Base-by-base conservation (phyloP, 2,329 filamentous ascomycete genomes). In the Curvularia eragrostidis region DNA sequence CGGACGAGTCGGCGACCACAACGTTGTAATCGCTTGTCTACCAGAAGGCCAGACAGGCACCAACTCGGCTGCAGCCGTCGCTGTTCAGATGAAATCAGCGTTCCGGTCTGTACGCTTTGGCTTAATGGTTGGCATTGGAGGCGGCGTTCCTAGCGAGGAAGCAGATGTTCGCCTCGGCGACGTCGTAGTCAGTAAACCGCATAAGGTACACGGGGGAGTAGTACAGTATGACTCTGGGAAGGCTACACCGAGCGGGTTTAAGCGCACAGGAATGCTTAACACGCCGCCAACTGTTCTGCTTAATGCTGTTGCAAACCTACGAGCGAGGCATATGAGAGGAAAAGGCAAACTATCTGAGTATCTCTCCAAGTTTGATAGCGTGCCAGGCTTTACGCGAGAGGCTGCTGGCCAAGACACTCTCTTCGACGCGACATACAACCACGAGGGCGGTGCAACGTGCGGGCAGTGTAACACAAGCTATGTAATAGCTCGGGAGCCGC, bases 61-160 rank as follows among this genome's bases (percentile, higher is more conserved):
- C 3, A 69, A 48, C 48, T 53, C 70, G 6, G 72, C 75, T 8
- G 73, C 75, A 18, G 63, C 59, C 1, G 70, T 71, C 5, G 71
- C 68, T 2, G 65, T 51, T 21, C 48, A 68, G n/a, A 70, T 78
- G 61, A 47, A 56, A n/a, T 46, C 49, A 10, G 68, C 64, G 3
- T 79, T 78, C 56, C 48, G 18, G 32, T 32, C 30, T 15, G 74
- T 79, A 21, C 68, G 63, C 26, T 67, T 80, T 36, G 73, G 70
- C 5, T 63, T 82, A 3, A 71, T 82, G 69, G 77, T 81, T 1
- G 79, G 79, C 7, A 75, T 81, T 42, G 78, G 76, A 1, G 74
- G 74, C 36, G 60, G 63, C n/a, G 63, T 63, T 18, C 56, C 58
- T 3, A 61, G 58, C 47, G 43, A 38, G 36, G 48, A 48, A 34